Conservation (phyloP, 345 rosid genomes). For the Syzygium grande region DNA sequence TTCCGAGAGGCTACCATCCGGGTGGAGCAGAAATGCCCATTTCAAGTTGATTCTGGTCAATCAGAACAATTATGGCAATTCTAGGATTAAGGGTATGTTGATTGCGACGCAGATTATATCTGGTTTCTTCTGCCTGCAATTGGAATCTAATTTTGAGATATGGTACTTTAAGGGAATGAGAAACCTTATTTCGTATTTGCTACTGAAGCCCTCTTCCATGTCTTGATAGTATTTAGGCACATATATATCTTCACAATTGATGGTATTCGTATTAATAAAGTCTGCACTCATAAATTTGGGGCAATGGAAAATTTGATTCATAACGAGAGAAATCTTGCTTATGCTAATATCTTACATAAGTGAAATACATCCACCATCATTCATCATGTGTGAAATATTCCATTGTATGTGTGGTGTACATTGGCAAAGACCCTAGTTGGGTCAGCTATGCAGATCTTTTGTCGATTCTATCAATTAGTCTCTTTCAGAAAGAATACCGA, state of each 20-base stretch:
- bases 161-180: background rate
- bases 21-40: constrained; percentile 12
- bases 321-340: background rate
- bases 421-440: background rate
- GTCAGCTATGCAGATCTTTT: too few species aligned
- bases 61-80: background rate
- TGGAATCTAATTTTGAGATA: background rate
- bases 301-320: background rate
- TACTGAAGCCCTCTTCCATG: background rate
- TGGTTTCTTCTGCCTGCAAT: background rate
- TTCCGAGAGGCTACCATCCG: constrained; percentile 2
- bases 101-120: background rate
- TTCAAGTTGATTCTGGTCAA: constrained; percentile 6
- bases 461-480: too few species aligned
- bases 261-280: background rate
- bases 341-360: background rate
- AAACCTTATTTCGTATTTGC: background rate
- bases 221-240: background rate
- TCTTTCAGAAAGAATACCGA: background rate
- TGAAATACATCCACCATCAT: background rate
- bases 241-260: background rate
- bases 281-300: background rate
- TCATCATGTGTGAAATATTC: background rate
- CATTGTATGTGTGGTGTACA: background rate
- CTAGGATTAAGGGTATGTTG: background rate